Percentiles rank a stretch among this genome's conserved stretches.
Conservation (phyloP, 2,329 filamentous ascomycete genomes). For the Reticulascus tulasneorum region DNA sequence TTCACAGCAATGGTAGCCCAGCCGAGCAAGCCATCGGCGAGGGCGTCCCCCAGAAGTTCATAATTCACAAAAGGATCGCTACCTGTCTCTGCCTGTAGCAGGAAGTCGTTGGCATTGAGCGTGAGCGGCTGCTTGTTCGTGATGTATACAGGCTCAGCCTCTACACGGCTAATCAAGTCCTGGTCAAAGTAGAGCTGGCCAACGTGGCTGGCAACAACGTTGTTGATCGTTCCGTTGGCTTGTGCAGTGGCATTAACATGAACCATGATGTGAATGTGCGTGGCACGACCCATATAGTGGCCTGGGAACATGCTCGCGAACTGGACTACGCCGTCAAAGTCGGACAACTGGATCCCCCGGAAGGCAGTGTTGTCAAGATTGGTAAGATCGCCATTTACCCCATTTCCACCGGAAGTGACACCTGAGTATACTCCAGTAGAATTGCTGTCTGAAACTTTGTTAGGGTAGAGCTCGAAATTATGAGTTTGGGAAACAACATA, state of each 20-base stretch:
- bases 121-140: conserved; percentile 5
- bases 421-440: conserved; percentile 10
- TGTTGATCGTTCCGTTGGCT: conserved; percentile 27
- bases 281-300: conserved; percentile 40
- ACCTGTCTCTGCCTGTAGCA: conserved; percentile 38
- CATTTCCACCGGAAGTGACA: conserved; percentile 4
- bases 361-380: conserved; percentile 29
- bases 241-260: conserved; percentile 29
- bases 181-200: conserved; percentile 7
- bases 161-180: conserved; percentile 5
- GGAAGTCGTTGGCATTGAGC: conserved; percentile 32
- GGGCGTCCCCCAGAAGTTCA: conserved; percentile 43
- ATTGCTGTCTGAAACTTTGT: conserved; percentile 5
- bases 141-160: conserved; percentile 8
- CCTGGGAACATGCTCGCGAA: conserved; percentile 41
- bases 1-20: conserved; percentile 44
- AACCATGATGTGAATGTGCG: conserved; percentile 43
- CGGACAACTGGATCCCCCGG: conserved; percentile 34
- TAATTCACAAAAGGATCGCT: conserved; percentile 49
- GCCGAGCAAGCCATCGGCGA: conserved; percentile 40
- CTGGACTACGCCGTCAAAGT: conserved; percentile 36
- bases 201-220: conserved; percentile 3
- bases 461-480: conserved; percentile 1
- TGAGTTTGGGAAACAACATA: neutral
- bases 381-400: no score